Conservation (phyloP, 2,329 filamentous ascomycete species). For the Ceratocystis colombiana region DNA sequence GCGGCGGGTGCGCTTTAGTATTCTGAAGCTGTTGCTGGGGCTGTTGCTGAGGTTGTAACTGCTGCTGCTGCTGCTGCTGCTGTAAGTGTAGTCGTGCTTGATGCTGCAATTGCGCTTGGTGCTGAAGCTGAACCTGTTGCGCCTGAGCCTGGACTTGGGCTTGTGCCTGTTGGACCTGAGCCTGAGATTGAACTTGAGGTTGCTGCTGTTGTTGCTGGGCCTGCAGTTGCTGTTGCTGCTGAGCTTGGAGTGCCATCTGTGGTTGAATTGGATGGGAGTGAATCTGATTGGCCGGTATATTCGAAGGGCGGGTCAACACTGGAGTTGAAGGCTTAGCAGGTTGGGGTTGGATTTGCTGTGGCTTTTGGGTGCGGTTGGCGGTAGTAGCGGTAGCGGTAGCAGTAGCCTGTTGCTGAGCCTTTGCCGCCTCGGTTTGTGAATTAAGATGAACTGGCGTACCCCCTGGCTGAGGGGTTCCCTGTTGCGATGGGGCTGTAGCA, state of each 20-base stretch:
- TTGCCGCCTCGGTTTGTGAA: constrained; percentile 25
- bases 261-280: constrained; percentile 26
- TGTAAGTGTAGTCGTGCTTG: constrained; percentile 18
- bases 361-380: constrained; percentile 18
- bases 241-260: constrained; percentile 27
- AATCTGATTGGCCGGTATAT: constrained; percentile 20
- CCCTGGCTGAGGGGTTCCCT: constrained; percentile 12
- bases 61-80: constrained; percentile 15
- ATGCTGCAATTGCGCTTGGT: constrained; percentile 26
- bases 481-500: constrained; percentile 1
- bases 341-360: constrained; percentile 22
- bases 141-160: constrained; percentile 26
- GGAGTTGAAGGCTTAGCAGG: constrained; percentile 22
- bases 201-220: constrained; percentile 29
- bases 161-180: constrained; percentile 28
- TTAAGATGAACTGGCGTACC: constrained; percentile 12
- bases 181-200: constrained; percentile 4
- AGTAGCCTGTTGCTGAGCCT: constrained; percentile 23
- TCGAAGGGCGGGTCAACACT: constrained; percentile 1
- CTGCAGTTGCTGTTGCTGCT: constrained; percentile 19
- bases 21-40: constrained; percentile 28
- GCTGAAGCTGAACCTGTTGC: constrained; percentile 28
- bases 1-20: constrained; percentile 36
- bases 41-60: constrained; percentile 27
- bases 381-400: constrained; percentile 15